Percentiles rank a stretch among this genome's conserved stretches.
These are phyloP conservation scores for Aspergillus thermomutatus DNA, from an alignment of 2,329 filamentous ascomycete species.

Conservation along the genomic window DNA sequence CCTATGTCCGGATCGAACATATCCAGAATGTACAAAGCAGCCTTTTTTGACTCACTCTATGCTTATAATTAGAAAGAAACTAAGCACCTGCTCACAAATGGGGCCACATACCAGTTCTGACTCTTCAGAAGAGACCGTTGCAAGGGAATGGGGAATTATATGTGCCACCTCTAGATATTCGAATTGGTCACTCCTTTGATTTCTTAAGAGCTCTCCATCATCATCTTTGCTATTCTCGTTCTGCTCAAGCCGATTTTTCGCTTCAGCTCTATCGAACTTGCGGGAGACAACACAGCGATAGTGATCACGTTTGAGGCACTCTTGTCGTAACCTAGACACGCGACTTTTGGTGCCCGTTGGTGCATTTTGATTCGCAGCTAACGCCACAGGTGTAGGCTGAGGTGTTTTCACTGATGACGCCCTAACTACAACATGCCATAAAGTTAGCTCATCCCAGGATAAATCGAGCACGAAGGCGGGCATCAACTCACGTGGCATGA, in stretches of 20 bases:
- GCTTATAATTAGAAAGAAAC: too few species aligned
- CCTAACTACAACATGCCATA: constrained; percentile 14
- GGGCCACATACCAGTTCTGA: too few species aligned
- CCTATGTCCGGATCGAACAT: constrained; percentile 16
- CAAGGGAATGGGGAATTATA: constrained; percentile 20
- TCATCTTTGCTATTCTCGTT: constrained; percentile 16
- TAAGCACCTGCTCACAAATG: too few species aligned
- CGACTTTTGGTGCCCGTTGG: too few species aligned
- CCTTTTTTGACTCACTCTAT: constrained; percentile 14
- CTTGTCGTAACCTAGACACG: constrained; percentile 10
- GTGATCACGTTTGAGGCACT: constrained; percentile 13
- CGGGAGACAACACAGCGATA: constrained; percentile 16
- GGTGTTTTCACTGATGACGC: constrained; percentile 18
- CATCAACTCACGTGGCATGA: constrained; percentile 17
- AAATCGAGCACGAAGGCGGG: too few species aligned
- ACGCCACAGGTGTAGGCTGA: constrained; percentile 14
- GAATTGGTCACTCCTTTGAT: constrained; percentile 9
- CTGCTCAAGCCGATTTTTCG: constrained; percentile 1
- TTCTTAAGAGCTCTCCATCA: constrained; percentile 14
- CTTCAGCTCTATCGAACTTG: constrained; percentile 9
- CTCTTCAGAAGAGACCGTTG: too few species aligned
- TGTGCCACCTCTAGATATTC: constrained; percentile 21
- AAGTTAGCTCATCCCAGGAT: constrained; percentile 5
- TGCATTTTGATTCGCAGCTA: constrained; percentile 5
- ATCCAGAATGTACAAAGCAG: constrained; percentile 14